Evolutionary conservation across 805 yeast species (phyloP), one percentile per base, ranked within the genome.

Genomic region (Lipomyces yamadae): DNA sequence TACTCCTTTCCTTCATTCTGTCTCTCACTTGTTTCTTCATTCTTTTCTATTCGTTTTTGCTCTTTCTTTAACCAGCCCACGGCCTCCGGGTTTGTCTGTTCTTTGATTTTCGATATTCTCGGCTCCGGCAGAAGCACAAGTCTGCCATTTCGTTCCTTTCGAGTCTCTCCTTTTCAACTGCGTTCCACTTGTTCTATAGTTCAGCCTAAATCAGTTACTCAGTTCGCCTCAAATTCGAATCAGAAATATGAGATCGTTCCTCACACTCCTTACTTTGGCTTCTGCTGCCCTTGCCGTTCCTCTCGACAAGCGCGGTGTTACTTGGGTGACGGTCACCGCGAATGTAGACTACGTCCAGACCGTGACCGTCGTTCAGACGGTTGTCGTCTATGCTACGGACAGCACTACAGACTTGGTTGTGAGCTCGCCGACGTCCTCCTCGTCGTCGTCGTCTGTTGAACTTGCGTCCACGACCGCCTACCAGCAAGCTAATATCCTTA

Each of bases 121-220:
- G 66, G 68, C 65, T 58, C 65, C 58, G 30, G 68, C 68, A 65
- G 68, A 65, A 65, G 65, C 68, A 61, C 68, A 65, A 62, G 34
- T 66, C 69, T 66, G 69, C 54, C 58, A n/a, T 29, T 18, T 35
- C 55, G 42, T 15, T 56, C 54, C 42, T 37, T 63, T 62, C 29
- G 45, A 45, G 29, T 24, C 24, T 24, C 42, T 11, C 57, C 4
- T 8, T 42, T 29, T 13, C 56, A 29, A 35, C 7, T 30, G 35
- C 52, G 2, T 34, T 33, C 15, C 4, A 35, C 39, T 56, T 15
- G 15, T 35, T 8, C 29, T 34, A 11, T 35, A 39, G 15, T 30
- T 4, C 30, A 56, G 50, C 4, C 63, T 57, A 64, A 1, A 24
- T 24, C 55, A 39, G n/a, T 45, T 34, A n/a, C 52, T 64, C 29